Evolutionary conservation across 768 basidiomycete genomes (phyloP).

Genomic region (Tremella fuciformis): DNA sequence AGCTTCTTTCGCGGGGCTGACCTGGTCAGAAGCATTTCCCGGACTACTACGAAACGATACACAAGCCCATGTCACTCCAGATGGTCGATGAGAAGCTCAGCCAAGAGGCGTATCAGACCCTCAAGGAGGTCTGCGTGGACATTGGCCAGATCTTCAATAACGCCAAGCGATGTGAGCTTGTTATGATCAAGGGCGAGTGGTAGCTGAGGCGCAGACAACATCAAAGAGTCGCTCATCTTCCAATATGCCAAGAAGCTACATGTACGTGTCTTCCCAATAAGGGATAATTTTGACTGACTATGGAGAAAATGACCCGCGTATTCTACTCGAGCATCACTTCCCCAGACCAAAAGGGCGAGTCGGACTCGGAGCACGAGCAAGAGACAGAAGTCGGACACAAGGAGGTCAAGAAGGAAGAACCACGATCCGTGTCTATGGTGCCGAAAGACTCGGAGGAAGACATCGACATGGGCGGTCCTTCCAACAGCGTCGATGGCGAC

Average conservation of each 20-base stretch:
- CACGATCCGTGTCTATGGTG: background rate
- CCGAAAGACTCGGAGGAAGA: slow-evolving; percentile 13
- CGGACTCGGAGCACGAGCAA: slow-evolving; percentile 33
- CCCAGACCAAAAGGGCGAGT: slow-evolving; percentile 15
- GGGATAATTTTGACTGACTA: background rate
- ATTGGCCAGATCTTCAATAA: slow-evolving; percentile 49
- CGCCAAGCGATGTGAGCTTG: slow-evolving; percentile 50
- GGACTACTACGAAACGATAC: slow-evolving; percentile 48
- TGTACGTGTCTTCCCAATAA: slow-evolving; percentile 20
- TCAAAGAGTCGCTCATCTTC: slow-evolving; percentile 45
- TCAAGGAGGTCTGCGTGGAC: slow-evolving; percentile 42
- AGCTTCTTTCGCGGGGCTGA: too few species aligned
- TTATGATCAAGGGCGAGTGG: background rate
- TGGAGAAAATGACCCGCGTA: slow-evolving; percentile 39
- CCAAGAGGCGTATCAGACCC: slow-evolving; percentile 29
- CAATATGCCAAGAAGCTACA: slow-evolving; percentile 49
- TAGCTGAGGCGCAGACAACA: slow-evolving; percentile 37
- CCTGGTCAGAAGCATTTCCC: slow-evolving; percentile 32
- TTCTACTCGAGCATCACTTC: slow-evolving; percentile 24
- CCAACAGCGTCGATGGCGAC: slow-evolving; percentile 10
- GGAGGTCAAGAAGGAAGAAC: background rate
- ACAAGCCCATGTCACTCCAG: slow-evolving; percentile 45
- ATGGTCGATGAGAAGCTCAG: slow-evolving; percentile 36
- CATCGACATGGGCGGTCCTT: slow-evolving; percentile 12
- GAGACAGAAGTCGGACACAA: background rate